A percentile compares a stretch with the other conserved stretches of the same genome.
These are phyloP conservation scores for Claviceps spartinae DNA, from an alignment of 2,329 filamentous ascomycete species.

Conservation along the genomic window DNA sequence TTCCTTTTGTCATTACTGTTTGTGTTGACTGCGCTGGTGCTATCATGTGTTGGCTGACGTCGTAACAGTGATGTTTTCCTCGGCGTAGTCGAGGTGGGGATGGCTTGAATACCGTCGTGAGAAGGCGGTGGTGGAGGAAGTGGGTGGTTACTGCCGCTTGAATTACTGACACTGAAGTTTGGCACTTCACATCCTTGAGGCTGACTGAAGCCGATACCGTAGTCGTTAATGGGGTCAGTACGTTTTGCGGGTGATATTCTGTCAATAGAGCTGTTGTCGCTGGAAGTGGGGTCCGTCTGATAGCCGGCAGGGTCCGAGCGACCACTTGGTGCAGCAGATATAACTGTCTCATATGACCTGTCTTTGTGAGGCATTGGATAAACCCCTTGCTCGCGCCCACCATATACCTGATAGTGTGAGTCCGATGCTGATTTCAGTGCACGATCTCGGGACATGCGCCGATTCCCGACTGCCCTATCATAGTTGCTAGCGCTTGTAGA, in stretches of 20 bases:
- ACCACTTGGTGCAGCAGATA: slow-evolving; percentile 60
- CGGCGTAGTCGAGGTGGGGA: slow-evolving; percentile 11
- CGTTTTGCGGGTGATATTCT: slow-evolving; percentile 47
- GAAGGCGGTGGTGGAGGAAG: slow-evolving; percentile 13
- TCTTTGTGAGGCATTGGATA: slow-evolving; percentile 52
- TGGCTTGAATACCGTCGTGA: slow-evolving; percentile 7
- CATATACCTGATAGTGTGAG: slow-evolving; percentile 25
- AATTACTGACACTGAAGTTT: slow-evolving; percentile 21
- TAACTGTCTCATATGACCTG: slow-evolving; percentile 76
- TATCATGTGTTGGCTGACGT: slow-evolving; percentile 1
- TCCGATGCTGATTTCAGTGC: slow-evolving; percentile 33
- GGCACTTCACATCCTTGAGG: slow-evolving; percentile 28
- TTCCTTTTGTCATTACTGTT: slow-evolving; percentile 54
- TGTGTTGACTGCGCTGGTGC: neutral
- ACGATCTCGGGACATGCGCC: slow-evolving; percentile 10
- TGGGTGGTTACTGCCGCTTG: slow-evolving; percentile 12
- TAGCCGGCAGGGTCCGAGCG: slow-evolving; percentile 66
- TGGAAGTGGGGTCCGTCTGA: slow-evolving; percentile 73
- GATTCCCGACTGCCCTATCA: slow-evolving; percentile 10
- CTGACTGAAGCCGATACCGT: slow-evolving; percentile 47
- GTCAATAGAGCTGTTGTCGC: slow-evolving; percentile 85
- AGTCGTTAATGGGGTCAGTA: slow-evolving; percentile 43
- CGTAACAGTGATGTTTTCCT: slow-evolving; percentile 15
- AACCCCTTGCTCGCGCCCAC: slow-evolving; percentile 27
- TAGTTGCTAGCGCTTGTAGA: slow-evolving; percentile 13